Base-by-base conservation (phyloP, 495 filamentous ascomycete species). In the Cercophora scortea region DNA sequence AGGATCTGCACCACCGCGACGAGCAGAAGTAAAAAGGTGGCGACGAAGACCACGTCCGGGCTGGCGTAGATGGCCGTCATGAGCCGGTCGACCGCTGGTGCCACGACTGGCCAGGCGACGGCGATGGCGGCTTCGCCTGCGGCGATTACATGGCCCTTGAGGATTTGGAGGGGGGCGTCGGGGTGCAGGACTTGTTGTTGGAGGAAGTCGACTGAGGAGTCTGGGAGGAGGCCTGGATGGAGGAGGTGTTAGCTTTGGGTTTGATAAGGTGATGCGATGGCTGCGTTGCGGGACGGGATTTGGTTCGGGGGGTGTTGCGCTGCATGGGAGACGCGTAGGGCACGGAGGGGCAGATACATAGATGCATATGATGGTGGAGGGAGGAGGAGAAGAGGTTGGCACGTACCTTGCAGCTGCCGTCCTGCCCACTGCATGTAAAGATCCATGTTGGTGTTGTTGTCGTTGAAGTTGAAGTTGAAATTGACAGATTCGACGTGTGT, bases 1-100 rank as follows among this genome's bases (percentile, higher is more conserved):
- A 93, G 67, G 49, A 90, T 59, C 61, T 84, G 79, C 53, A 91
- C 66, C 15, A 79, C 78, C 45, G 89, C 46, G 16, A 65, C 36
- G 53, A 88, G 61, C 34, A 90, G 58, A 42, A 80, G 54, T 40
- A 83, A 50, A 1, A 79, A 57, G 12, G 86, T 67, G 36, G 78
- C 62, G 6, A 83, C 61, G 50, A 87, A 67, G 15, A 84, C 80
- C 42, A 81, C 57, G 69, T 88, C 83, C 6, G 78, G 81, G 59
- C 74, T 71, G 56, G 58, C 62, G 44, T 65, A 58, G 11, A 76
- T 60, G 10, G 61, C 53, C 15, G 48, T 49, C 41, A 60, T 67
- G 19, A 74, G 63, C 45, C 77, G 54, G 55, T 74, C 67, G 45
- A 73, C 55, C 51, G 83, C 66, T n/a, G 84, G 70, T 12, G 68